Base-by-base conservation (phyloP, 495 filamentous ascomycete species). In the Aspergillus biplanus region DNA sequence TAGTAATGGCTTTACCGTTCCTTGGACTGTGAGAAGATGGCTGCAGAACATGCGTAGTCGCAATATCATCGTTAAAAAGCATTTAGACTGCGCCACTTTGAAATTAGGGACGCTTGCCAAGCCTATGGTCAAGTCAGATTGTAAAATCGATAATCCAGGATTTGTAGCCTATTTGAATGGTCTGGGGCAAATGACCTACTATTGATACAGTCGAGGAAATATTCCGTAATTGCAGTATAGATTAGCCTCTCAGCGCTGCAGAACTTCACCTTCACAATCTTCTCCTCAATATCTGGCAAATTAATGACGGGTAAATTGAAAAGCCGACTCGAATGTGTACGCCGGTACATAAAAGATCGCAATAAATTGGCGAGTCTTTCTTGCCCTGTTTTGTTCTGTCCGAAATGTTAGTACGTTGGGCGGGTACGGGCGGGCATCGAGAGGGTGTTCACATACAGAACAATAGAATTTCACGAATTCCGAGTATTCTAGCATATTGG, bases 291-390 rank as follows among this genome's bases (percentile, higher is more conserved):
- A 1, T 70, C 61, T 0, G 88, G 89, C 0, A 90, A 73, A 5
- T 76, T 76, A 4, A 91, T 62, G 5, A 91, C 78, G 1, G 85
- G 84, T 1, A 74, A 68, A 16, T 79, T 75, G 57, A 90, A 82
- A 21, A 90, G 71, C 0, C 70, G 72, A 44, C 84, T 83, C 0
- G 67, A 59, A 67, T 85, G 80, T 0, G 83, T 86, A 5, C 85
- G 74, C 0, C 85, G 73, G 33, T 83, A 77, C 76, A 89, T 80
- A 27, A 87, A 74, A 31, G 71, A 58, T 27, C 67, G 60, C 1
- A 87, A 69, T 1, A 82, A 61, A n/a, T 73, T 71, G 1, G n/a
- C n/a, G n/a, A n/a, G n/a, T n/a, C n/a, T n/a, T n/a, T n/a, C n/a
- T n/a, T n/a, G n/a, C n/a, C n/a, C n/a, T n/a, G n/a, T n/a, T n/a